Conservation (phyloP, 2,329 filamentous ascomycete species). For the Talaromyces sp. region DNA sequence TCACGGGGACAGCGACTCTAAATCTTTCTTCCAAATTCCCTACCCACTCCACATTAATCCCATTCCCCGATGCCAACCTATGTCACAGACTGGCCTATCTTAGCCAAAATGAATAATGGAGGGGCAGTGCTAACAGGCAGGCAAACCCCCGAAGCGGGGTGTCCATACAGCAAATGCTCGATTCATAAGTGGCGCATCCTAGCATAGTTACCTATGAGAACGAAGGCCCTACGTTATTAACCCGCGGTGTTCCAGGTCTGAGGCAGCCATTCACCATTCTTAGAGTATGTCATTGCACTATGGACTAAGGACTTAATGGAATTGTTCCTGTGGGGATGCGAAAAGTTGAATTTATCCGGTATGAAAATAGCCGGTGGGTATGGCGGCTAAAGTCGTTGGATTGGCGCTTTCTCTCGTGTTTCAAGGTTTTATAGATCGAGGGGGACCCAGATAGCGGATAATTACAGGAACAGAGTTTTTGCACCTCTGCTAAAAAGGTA, state of each 20-base stretch:
- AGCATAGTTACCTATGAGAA: neutral
- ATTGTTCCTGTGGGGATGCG: neutral
- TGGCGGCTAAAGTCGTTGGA: constrained; percentile 1
- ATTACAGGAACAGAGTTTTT: neutral
- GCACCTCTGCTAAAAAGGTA: neutral
- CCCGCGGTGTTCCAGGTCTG: neutral
- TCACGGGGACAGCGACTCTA: neutral
- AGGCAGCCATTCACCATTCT: neutral
- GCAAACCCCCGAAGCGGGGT: constrained; percentile 11
- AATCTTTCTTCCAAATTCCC: constrained; percentile 7
- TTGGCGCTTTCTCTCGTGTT: neutral
- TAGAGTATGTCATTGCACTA: neutral
- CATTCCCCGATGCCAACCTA: neutral
- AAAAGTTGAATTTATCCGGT: constrained; percentile 4
- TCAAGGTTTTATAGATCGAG: neutral
- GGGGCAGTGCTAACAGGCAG: constrained; percentile 3
- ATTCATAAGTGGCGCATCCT: neutral
- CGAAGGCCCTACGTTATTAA: constrained; percentile 2
- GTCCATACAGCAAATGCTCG: neutral
- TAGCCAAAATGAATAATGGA: constrained; percentile 10
- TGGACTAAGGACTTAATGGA: too few species aligned
- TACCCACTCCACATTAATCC: constrained; percentile 2
- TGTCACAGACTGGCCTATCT: constrained; percentile 1
- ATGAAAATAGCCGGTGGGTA: constrained; percentile 6
- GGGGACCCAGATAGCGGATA: neutral